Base-by-base conservation (phyloP, 2,329 filamentous ascomycete genomes). In the Aureobasidium sp. region DNA sequence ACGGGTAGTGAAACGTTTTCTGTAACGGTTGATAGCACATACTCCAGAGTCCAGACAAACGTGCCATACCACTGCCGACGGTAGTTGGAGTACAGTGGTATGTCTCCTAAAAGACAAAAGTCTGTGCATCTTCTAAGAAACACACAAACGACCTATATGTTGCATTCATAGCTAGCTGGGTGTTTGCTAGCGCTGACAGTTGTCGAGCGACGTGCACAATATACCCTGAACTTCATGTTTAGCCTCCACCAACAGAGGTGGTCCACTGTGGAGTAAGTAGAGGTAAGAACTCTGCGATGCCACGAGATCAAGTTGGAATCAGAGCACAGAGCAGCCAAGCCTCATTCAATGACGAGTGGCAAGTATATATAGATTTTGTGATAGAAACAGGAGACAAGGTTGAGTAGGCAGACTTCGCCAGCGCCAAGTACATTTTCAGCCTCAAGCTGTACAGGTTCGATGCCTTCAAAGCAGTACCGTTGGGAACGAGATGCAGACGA, bases 21-120 rank as follows among this genome's bases (percentile, higher is more conserved):
- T 45, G 19, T 21, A 57, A 57, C 53, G 53, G 53, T 37, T 46
- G 53, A 46, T 57, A 57, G 53, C 23, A 43, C 25, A 17, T 35
- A 31, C 50, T 33, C 37, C 27, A 42, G 38, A 31, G 37, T 33
- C 37, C 27, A 42, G 38, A 43, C 49, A 38, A 31, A 51, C 23
- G 49, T 53, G 33, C 49, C 21, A 53, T 35, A 19, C 33, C 33
- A 53, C 17, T 53, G 21, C 35, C 35, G 49, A 21, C 23, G 23
- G 23, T 21, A 27, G 21, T 51, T 38, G 8, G 19, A 2, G 10
- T 53, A 53, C 15, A 27, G 23, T 11, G 1, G 21, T 3, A 27
- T 23, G 2, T 40, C 13, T 29, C 2, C n/a, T 21, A 19, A 40
- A 13, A 40, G 23, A 15, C 21, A 53, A n/a, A 4, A 19, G 33